Base-by-base conservation (phyloP, 2,329 filamentous ascomycete genomes). In the Aspergillus proliferans region DNA sequence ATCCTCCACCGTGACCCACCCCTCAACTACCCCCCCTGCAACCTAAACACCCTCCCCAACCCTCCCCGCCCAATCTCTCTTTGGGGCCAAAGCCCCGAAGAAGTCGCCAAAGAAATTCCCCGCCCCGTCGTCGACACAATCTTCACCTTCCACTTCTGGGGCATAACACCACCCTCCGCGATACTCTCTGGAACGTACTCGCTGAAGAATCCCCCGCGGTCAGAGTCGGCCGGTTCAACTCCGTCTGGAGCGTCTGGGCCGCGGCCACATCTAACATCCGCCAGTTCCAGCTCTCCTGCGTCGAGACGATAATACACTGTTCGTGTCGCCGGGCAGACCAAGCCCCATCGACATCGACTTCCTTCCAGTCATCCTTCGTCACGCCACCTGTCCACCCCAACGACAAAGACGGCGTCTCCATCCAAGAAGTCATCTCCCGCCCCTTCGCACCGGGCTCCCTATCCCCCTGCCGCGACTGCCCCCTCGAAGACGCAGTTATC, bases 251-350 rank as follows among this genome's bases (percentile, higher is more conserved):
- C 6, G 38, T 62, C 15, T 68, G 65, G 65, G 43, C 51, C 1
- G 46, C 50, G 7, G 57, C 51, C 12, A 62, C 62, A 1, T 50
- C 51, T 19, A 57, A 52, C 21, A 62, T 67, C 34, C 48, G 47
- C 14, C 66, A 69, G 48, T 68, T 68, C 45, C 48, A 52, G 4
- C 56, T 58, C 24, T 33, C 36, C 2, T 61, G 52, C 28, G 30
- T 44, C 6, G 54, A 61, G 18, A 42, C 47, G 19, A 24, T 36
- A 14, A 45, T 18, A 2, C 33, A 45, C 38, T 57, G 55, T 45
- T n/a, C 33, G 9, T 57, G 56, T 30, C 18, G 36, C 4, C 28
- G 7, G 4, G 19, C 10, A 2, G 24, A 22, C n/a, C 4, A 10
- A 12, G 1, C 26, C 9, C 10, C 18, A 19, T 19, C 30, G 19